Evolutionary conservation across 768 basidiomycete genomes (phyloP).

Genomic region (Ramaria sp.): DNA sequence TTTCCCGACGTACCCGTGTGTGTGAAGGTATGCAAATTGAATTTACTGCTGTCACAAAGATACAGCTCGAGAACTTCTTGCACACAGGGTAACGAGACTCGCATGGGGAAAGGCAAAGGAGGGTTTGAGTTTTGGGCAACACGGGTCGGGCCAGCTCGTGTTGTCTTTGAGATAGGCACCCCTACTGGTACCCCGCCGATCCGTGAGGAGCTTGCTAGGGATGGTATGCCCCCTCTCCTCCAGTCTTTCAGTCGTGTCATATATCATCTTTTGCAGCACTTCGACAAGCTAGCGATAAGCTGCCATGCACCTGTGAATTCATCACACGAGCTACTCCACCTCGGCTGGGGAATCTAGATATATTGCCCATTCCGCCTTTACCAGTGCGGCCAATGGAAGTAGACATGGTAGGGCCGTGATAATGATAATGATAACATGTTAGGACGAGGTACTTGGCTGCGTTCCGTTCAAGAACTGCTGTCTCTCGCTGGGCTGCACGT

Average conservation of each 20-base stretch:
- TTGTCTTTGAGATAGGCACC: conserved; percentile 82
- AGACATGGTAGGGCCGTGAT: neutral
- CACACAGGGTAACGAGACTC: conserved; percentile 84
- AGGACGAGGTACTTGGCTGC: neutral
- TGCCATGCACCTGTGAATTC: conserved; percentile 85
- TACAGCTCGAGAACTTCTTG: neutral
- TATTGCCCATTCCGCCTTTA: neutral
- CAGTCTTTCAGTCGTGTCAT: neutral
- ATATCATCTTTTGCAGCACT: conserved; percentile 44
- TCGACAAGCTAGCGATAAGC: conserved; percentile 75
- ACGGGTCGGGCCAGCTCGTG: conserved; percentile 77
- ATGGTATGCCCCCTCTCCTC: conserved; percentile 42
- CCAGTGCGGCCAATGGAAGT: neutral
- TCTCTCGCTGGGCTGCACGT: neutral
- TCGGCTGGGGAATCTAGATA: conserved; percentile 51
- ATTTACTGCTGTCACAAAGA: neutral
- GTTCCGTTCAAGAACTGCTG: neutral
- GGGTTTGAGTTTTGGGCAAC: conserved; percentile 97
- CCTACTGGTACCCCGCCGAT: conserved; percentile 52
- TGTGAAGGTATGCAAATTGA: conserved; percentile 58
- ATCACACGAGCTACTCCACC: conserved; percentile 59
- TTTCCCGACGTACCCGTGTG: conserved; percentile 98
- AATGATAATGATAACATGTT: no score
- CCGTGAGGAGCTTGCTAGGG: conserved; percentile 84
- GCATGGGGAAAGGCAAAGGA: conserved; percentile 99